phyloP scores from a whole-genome alignment of 257 asterid genomes.

The Solanum chaucha region DNA sequence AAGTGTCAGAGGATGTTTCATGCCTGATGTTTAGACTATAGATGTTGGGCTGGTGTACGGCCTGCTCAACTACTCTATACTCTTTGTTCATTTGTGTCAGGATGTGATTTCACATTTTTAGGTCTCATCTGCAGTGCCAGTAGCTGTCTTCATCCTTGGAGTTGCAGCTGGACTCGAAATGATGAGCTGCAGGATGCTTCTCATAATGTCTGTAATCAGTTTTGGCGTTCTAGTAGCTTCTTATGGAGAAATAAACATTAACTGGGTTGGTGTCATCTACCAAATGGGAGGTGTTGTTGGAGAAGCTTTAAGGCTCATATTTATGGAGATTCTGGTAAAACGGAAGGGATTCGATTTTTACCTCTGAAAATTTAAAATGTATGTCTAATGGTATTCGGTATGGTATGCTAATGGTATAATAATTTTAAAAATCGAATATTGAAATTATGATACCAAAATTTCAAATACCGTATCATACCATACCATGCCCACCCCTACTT shows the following conservation, averaged over 20 bases:
- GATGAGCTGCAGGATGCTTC: slow-evolving; percentile 91
- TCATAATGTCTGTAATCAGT: slow-evolving; percentile 94
- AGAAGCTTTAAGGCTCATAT: slow-evolving; percentile 11
- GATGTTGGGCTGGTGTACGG: not conserved
- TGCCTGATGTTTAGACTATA: not conserved
- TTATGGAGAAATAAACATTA: slow-evolving; percentile 80
- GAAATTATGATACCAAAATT: not conserved
- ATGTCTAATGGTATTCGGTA: not conserved
- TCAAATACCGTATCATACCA: too few species aligned
- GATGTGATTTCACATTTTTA: slow-evolving; percentile 1
- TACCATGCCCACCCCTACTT: accelerated
- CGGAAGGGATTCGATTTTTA: not conserved
- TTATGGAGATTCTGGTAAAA: slow-evolving; percentile 12
- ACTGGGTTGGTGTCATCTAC: slow-evolving; percentile 95
- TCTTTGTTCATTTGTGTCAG: not conserved
- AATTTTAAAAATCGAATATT: too few species aligned
- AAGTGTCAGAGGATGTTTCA: not conserved
- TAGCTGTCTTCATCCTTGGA: slow-evolving; percentile 93
- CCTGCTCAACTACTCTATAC: not conserved
- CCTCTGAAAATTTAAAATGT: too few species aligned
- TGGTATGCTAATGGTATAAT: not conserved
- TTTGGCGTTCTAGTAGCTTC: slow-evolving; percentile 92
- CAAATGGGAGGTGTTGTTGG: slow-evolving; percentile 67
- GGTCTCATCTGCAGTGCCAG: slow-evolving; percentile 70
- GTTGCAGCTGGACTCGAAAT: slow-evolving; percentile 92